Evolutionary conservation across 164 flowering plant species (phyloP).

Genomic region (Chimonanthus praecox): DNA sequence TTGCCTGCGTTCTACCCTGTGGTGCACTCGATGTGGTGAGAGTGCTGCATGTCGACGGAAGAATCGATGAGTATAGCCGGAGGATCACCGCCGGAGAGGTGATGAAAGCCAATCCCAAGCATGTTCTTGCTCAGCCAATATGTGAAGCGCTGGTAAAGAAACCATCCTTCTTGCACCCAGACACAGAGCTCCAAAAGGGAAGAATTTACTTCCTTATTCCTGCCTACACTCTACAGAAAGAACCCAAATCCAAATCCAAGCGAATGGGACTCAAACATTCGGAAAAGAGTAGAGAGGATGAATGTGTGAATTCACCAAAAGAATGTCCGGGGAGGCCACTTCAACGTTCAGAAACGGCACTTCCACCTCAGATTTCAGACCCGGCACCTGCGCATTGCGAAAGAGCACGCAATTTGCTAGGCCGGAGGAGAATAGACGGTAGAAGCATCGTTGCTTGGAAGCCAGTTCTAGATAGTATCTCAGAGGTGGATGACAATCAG

Average conservation of each 20-base stretch:
- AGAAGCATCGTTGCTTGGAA: not conserved
- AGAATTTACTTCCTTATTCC: conserved; percentile 13
- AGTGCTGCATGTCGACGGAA: conserved; percentile 14
- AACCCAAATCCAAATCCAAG: conserved; percentile 1
- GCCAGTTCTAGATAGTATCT: conserved; percentile 8
- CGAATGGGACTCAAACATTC: not conserved
- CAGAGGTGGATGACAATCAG: conserved; percentile 6
- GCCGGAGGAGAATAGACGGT: not conserved
- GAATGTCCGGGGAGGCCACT: not conserved
- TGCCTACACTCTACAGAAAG: conserved; percentile 6
- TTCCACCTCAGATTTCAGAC: not conserved
- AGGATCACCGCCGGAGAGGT: conserved; percentile 13
- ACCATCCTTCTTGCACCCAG: conserved; percentile 12
- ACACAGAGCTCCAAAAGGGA: conserved; percentile 11
- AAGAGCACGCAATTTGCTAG: not conserved
- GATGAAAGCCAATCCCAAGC: conserved; percentile 13
- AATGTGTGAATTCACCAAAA: not conserved
- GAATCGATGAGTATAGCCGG: conserved; percentile 8
- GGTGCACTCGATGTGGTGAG: conserved; percentile 13
- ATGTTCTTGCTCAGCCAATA: conserved; percentile 7
- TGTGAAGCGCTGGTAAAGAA: conserved; percentile 10
- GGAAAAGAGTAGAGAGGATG: not conserved
- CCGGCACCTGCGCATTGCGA: not conserved
- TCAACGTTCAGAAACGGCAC: not conserved
- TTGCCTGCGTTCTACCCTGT: conserved; percentile 10